These are phyloP conservation scores for Apiospora saccharicola DNA, from an alignment of 2,329 filamentous ascomycete genomes.

Conservation along the genomic window DNA sequence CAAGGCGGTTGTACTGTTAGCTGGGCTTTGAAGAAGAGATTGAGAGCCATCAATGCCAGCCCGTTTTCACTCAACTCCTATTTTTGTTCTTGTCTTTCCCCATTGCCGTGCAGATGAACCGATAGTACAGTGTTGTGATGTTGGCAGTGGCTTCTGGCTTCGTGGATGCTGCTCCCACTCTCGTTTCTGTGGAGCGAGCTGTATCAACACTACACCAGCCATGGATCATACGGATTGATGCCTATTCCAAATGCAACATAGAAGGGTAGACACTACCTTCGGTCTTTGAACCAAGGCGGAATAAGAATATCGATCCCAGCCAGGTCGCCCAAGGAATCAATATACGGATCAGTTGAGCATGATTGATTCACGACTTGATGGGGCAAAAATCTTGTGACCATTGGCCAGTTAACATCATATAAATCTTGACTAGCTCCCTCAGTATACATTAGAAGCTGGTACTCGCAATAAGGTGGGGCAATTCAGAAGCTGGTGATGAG, in stretches of 20 bases:
- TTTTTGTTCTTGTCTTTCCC: background rate
- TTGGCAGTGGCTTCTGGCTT: background rate
- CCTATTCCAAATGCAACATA: no score
- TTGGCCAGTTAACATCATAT: background rate
- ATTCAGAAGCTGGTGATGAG: background rate
- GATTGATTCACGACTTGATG: background rate
- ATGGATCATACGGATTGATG: no score
- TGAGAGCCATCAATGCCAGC: background rate
- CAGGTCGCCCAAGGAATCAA: no score
- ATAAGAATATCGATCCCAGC: no score
- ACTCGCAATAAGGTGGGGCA: background rate
- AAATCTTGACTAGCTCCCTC: background rate
- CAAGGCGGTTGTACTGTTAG: background rate
- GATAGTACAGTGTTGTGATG: background rate
- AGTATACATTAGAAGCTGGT: background rate
- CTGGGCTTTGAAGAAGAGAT: background rate
- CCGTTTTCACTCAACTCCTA: background rate
- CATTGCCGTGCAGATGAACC: background rate
- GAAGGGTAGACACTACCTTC: no score
- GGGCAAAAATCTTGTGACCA: background rate
- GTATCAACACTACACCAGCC: no score
- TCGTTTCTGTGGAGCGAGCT: no score
- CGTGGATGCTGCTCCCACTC: no score
- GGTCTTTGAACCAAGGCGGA: no score
- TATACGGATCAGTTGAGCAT: background rate